Evolutionary conservation across 371 early-diverging fungal genomes (phyloP).

Genomic region (Mucor lusitanicus): DNA sequence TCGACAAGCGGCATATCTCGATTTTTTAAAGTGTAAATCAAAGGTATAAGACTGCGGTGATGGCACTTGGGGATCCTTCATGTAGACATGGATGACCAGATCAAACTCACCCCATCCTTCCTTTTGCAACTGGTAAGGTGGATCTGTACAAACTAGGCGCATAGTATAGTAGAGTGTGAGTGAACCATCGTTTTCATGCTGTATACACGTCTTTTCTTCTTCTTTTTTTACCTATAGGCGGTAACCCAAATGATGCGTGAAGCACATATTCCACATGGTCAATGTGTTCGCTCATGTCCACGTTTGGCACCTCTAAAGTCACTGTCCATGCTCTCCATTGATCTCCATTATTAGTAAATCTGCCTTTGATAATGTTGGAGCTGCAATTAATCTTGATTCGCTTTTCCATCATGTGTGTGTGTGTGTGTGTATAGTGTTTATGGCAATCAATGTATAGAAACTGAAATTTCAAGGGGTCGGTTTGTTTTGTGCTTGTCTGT

Average conservation of each 20-base stretch:
- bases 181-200: no score
- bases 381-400: constrained; percentile 7
- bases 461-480: not conserved
- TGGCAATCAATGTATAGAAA: not conserved
- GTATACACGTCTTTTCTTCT: no score
- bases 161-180: no score
- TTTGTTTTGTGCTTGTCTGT: not conserved
- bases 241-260: constrained; percentile 4
- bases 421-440: no score
- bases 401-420: not conserved
- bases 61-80: not conserved
- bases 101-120: constrained; percentile 13
- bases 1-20: not conserved
- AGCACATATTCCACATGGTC: constrained; percentile 16
- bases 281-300: not conserved
- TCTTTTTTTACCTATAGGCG: not conserved
- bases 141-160: not conserved
- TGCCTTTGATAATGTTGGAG: not conserved
- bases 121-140: constrained; percentile 1
- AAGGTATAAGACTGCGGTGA: not conserved
- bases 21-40: constrained; percentile 8
- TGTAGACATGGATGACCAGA: not conserved
- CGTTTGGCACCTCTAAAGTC: not conserved
- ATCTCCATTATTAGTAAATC: not conserved
- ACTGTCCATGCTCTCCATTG: constrained; percentile 1